A percentile compares a stretch with the other conserved stretches of the same genome.
Evolutionary conservation across 2,329 filamentous ascomycete species (phyloP).

Genomic region (Mariannaea sp.): DNA sequence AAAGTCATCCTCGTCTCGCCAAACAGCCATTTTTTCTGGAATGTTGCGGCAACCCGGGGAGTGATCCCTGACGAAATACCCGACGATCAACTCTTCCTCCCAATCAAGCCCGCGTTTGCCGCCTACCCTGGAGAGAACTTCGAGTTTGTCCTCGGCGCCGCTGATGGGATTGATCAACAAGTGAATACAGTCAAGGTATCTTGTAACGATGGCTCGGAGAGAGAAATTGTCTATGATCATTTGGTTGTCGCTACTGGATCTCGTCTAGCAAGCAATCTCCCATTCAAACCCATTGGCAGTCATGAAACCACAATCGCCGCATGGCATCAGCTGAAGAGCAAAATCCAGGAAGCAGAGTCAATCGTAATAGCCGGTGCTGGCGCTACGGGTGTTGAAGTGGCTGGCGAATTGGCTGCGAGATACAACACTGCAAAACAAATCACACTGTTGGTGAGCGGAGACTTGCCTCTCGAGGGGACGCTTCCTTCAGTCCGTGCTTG

Average conservation of each 20-base stretch:
- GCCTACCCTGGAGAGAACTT: constrained; percentile 51
- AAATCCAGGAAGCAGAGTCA: constrained; percentile 33
- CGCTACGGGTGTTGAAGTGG: constrained; percentile 45
- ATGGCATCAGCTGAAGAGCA: constrained; percentile 40
- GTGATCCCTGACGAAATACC: constrained; percentile 54
- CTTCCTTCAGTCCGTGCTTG: constrained; percentile 40
- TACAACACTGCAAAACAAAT: constrained; percentile 40
- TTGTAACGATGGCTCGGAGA: constrained; percentile 37
- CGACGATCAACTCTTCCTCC: constrained; percentile 53
- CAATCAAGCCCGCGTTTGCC: constrained; percentile 51
- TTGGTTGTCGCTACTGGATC: constrained; percentile 60
- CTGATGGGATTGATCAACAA: constrained; percentile 42
- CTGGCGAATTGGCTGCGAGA: constrained; percentile 43
- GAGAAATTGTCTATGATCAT: constrained; percentile 53
- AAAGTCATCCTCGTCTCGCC: constrained; percentile 60
- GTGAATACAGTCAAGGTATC: constrained; percentile 46
- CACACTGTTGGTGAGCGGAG: constrained; percentile 33
- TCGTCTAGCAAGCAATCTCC: constrained; percentile 46
- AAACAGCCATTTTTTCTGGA: constrained; percentile 61
- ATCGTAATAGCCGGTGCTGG: constrained; percentile 48
- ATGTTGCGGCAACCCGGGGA: constrained; percentile 59
- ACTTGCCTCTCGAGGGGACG: constrained; percentile 25
- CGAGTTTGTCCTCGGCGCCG: constrained; percentile 56
- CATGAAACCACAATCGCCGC: constrained; percentile 48
- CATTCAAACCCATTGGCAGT: constrained; percentile 54